Percentiles rank a stretch among this genome's conserved stretches.
Conservation (phyloP, 768 basidiomycete species). For the Lactarius pseudohatsudake region DNA sequence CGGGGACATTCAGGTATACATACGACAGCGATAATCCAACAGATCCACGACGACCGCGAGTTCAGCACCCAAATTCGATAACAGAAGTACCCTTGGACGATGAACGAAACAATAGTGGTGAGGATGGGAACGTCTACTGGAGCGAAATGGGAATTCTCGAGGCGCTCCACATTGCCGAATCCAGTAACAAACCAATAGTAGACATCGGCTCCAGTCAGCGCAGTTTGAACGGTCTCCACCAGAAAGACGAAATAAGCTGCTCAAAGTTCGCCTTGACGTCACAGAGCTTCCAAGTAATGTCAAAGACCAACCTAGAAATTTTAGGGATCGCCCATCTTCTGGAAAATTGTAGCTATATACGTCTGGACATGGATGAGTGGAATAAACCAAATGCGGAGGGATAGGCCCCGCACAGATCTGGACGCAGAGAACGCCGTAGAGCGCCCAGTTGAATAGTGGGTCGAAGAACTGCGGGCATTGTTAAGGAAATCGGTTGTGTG, state of each 20-base stretch:
- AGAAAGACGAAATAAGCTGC: background rate
- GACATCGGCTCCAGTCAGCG: background rate
- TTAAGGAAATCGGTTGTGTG: background rate
- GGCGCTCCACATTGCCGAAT: background rate
- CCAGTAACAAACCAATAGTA: background rate
- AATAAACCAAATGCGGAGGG: background rate
- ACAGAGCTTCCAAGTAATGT: background rate
- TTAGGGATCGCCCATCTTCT: background rate
- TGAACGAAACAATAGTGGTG: background rate
- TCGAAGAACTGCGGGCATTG: background rate
- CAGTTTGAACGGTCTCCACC: background rate
- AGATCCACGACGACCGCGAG: background rate
- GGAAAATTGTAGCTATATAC: background rate
- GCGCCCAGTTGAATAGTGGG: background rate
- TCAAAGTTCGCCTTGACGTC: background rate
- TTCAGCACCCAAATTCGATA: conserved; percentile 1
- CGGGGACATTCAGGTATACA: background rate
- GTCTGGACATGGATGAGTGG: background rate
- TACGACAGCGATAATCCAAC: background rate
- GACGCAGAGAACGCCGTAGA: background rate
- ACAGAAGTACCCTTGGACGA: background rate
- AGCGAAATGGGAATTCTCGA: background rate
- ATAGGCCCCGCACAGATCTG: background rate
- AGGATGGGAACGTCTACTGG: background rate
- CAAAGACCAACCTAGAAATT: background rate